Evolutionary conservation across 768 basidiomycete genomes (phyloP).

Genomic region (Hypsizygus marmoreus): DNA sequence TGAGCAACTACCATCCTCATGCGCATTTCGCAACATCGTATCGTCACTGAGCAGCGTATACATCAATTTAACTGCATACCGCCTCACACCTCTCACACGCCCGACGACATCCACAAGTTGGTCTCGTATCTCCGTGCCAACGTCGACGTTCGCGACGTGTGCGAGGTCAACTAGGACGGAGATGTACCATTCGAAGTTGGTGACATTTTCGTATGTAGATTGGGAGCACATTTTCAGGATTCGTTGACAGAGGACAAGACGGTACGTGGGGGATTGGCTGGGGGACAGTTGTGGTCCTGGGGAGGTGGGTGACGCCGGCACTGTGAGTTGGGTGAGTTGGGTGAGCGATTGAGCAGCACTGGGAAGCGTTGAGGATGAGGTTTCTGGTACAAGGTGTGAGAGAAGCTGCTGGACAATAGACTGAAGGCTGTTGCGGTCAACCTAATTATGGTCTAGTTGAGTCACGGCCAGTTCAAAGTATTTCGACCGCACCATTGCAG

Average conservation of each 20-base stretch:
- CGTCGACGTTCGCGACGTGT: conserved; percentile 79
- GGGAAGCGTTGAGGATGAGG: conserved; percentile 47
- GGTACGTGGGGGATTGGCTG: conserved; percentile 80
- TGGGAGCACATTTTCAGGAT: conserved; percentile 87
- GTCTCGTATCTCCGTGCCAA: conserved; percentile 78
- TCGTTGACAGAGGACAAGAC: conserved; percentile 76
- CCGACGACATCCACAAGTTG: conserved; percentile 87
- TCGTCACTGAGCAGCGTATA: conserved; percentile 81
- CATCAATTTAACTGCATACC: conserved; percentile 84
- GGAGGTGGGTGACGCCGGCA: conserved; percentile 33
- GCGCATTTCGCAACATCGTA: conserved; percentile 63
- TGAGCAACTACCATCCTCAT: conserved; percentile 72
- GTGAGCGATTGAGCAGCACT: conserved; percentile 64
- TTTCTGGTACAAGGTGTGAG: conserved; percentile 75
- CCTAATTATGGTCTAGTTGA: conserved; percentile 51
- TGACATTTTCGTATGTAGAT: conserved; percentile 82
- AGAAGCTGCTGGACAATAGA: conserved; percentile 89
- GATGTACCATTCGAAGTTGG: conserved; percentile 97
- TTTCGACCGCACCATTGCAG: conserved; percentile 73
- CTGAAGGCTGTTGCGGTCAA: conserved; percentile 81
- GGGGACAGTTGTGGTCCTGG: conserved; percentile 46
- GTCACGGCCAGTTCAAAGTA: not conserved
- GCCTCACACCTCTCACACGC: conserved; percentile 73
- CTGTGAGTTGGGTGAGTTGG: conserved; percentile 40
- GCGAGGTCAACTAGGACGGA: conserved; percentile 92